Percentiles rank a stretch among this genome's conserved stretches.
phyloP scores from a whole-genome alignment of 1,284 basidiomycete genomes.

The Malassezia equina region DNA sequence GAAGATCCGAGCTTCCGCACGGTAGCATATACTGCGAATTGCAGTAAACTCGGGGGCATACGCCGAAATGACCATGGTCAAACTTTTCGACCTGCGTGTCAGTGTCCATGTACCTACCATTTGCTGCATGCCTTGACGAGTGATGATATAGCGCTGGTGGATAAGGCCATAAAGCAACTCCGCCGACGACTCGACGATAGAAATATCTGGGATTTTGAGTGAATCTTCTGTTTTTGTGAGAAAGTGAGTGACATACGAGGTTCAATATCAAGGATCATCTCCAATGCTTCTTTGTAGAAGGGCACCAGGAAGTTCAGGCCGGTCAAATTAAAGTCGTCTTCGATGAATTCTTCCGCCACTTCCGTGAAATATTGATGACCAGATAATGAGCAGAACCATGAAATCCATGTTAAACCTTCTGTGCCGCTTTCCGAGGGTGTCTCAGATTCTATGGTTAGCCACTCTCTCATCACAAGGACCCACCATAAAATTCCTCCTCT shows the following conservation, averaged over 20 bases:
- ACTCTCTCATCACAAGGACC: not conserved
- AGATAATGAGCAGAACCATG: slow-evolving; percentile 95
- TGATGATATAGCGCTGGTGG: slow-evolving; percentile 93
- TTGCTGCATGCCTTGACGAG: slow-evolving; percentile 78
- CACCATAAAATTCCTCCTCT: slow-evolving; percentile 15
- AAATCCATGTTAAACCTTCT: slow-evolving; percentile 72
- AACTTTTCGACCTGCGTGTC: slow-evolving; percentile 79
- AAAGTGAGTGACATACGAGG: slow-evolving; percentile 51
- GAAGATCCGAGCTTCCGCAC: slow-evolving; percentile 87
- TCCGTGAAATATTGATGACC: slow-evolving; percentile 88
- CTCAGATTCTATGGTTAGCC: slow-evolving; percentile 22
- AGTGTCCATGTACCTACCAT: slow-evolving; percentile 60
- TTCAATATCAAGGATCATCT: slow-evolving; percentile 99
- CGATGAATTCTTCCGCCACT: slow-evolving; percentile 95
- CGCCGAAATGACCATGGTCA: slow-evolving; percentile 81
- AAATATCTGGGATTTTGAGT: slow-evolving; percentile 68
- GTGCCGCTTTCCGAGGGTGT: slow-evolving; percentile 41
- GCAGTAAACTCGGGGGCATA: slow-evolving; percentile 92
- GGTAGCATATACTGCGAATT: slow-evolving; percentile 80
- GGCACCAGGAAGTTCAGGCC: slow-evolving; percentile 86
- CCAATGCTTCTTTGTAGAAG: slow-evolving; percentile 99
- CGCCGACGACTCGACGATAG: slow-evolving; percentile 93
- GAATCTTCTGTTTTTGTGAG: slow-evolving; percentile 64
- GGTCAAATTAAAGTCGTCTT: slow-evolving; percentile 98
- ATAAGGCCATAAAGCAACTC: slow-evolving; percentile 95